Base-by-base conservation (phyloP, 192 early-diverging fungal genomes). In the Backusella australiensis region DNA sequence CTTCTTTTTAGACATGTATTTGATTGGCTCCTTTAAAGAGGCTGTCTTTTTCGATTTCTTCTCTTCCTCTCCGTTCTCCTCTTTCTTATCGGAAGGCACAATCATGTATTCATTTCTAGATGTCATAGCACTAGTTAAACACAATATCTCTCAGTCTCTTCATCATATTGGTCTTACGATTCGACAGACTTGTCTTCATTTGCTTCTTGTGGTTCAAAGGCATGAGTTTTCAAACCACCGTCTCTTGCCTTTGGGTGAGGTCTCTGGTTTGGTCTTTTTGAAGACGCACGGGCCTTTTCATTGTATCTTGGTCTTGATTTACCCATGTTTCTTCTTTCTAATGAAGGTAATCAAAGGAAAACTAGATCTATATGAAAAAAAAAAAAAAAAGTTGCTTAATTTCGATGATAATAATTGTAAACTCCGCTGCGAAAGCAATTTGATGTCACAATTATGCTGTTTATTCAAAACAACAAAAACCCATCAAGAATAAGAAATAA, bases 1-100 rank as follows among this genome's bases (percentile, higher is more conserved):
- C 85, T 94, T 94, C 75, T 90, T 91, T 70, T 85, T 87, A n/a
- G 87, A 86, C 86, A 90, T 87, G 38, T 88, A 79, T 23, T 68
- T 76, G 1, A 34, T 63, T 21, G 81, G 81, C 68, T 71, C 53
- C 71, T 77, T 77, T 1, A 65, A 71, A 3, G 70, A 71, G 34
- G 17, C 4, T 19, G 39, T 49, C 39, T 29, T 49, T 23, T 71
- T 71, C 23, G 23, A 32, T 11, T 26, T 14, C 11, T 63, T 29
- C 0, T 63, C 56, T 63, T 63, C 41, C 70, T 76, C 75, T 26
- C 2, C 75, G 2, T 56, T 42, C 6, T 72, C 52, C 3, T 34
- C 34, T 6, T 36, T 42, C 26, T 15, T 34, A 42, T 42, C 70
- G 15, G 19, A 17, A 17, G 76, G 70, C 6, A 34, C 52, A 65